Base-by-base conservation (phyloP, 2,329 filamentous ascomycete species). In the Nannizziopsis arthrosporioides region DNA sequence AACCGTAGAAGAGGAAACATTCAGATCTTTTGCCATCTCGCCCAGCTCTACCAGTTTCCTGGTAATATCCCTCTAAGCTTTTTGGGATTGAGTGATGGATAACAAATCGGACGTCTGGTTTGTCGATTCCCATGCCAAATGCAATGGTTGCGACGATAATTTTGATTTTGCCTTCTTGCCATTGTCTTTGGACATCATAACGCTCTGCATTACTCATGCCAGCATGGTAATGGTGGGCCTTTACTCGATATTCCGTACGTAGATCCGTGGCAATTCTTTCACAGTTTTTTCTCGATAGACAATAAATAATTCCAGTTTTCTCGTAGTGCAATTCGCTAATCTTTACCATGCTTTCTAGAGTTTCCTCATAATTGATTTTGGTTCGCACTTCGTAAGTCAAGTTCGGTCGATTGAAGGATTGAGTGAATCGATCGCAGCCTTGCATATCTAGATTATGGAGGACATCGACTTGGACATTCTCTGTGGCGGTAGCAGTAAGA, bases 81-180 rank as follows among this genome's bases (percentile, higher is more conserved):
- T 98, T 96, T 1, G 92, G 92, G 5, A 98, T 74, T 38, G 81
- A 85, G 59, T 94, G 83, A 61, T 98, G 93, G 36, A 98, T 86
- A 31, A 98, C 92, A 62, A 94, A 98, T 22, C 92, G 84, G 42
- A 98, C 92, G 62, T 98, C 84, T 0, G 89, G 79, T 64, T 98
- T 98, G 70, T 98, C 92, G 55, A 98, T 98, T n/a, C 92, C 92
- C 92, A 98, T 98, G 5, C 92, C 92, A 62, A 98, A 98, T 18
- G 92, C 92, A 63, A 98, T 96, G 0, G 92, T 98, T 15, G 92
- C 93, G 43, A 98, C 92, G 38, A 98, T 93, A 31, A 98, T 85
- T 56, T 94, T 84, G 58, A 82, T 77, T 44, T 73, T 69, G 5
- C 88, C 87, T 38, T 68, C 70, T 63, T 98, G 92, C 92, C 92